Evolutionary conservation across 2,329 filamentous ascomycete species (phyloP).

Genomic region (Pseudopyrenochaeta lycopersici): DNA sequence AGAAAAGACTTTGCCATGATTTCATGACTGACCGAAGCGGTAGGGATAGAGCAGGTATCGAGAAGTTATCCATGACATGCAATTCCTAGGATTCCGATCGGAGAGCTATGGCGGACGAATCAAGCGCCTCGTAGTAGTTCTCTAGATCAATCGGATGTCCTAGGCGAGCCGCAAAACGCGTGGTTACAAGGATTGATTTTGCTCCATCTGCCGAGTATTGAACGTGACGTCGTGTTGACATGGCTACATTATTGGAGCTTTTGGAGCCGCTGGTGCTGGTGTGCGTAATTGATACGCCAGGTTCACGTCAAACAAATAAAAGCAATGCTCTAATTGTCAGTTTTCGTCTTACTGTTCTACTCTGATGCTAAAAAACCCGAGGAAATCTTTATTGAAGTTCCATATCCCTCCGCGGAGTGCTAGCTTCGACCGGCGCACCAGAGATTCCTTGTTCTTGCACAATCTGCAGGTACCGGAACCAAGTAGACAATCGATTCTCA

Average conservation of each 20-base stretch:
- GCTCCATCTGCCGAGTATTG: constrained; percentile 20
- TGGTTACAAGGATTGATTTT: constrained; percentile 16
- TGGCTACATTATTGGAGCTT: constrained; percentile 20
- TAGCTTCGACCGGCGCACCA: neutral
- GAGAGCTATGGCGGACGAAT: constrained; percentile 20
- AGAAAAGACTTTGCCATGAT: constrained; percentile 34
- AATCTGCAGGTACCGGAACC: constrained; percentile 15
- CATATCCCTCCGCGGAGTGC: neutral
- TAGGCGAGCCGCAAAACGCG: constrained; percentile 25
- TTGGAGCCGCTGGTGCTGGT: constrained; percentile 33
- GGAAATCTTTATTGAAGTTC: neutral
- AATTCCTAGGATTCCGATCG: constrained; percentile 21
- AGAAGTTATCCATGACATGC: constrained; percentile 28
- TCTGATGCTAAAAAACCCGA: neutral
- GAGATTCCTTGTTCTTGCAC: neutral
- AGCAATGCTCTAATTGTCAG: constrained; percentile 1
- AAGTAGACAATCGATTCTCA: too few species aligned
- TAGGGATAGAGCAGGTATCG: constrained; percentile 27
- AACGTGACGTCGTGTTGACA: constrained; percentile 48
- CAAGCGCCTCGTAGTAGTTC: constrained; percentile 4
- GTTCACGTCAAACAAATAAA: constrained; percentile 4
- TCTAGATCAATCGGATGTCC: constrained; percentile 8
- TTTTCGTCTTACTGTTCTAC: neutral
- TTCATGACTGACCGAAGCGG: constrained; percentile 47
- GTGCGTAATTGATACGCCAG: constrained; percentile 6